These are phyloP conservation scores for Taphrina populina DNA, from an alignment of 1,139 yeast species.

Conservation along the genomic window DNA sequence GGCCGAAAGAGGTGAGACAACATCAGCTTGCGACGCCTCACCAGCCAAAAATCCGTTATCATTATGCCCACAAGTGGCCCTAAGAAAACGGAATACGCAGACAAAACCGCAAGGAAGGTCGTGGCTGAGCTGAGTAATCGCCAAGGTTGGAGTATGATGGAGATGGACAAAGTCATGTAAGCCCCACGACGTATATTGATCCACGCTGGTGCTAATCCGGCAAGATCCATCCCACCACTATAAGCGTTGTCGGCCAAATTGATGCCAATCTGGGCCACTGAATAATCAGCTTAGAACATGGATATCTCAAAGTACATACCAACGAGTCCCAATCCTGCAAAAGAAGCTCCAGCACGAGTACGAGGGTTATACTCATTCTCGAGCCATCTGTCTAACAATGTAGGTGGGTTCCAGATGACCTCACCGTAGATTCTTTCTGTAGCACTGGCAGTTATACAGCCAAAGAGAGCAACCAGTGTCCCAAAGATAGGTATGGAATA, in stretches of 20 bases:
- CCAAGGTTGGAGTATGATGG: constrained; percentile 44
- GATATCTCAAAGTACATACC: constrained; percentile 62
- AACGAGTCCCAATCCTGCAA: constrained; percentile 73
- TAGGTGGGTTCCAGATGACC: constrained; percentile 83
- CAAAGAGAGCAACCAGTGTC: constrained; percentile 77
- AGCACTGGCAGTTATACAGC: constrained; percentile 82
- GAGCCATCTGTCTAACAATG: constrained; percentile 58
- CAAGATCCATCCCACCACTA: constrained; percentile 60
- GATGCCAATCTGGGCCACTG: constrained; percentile 32
- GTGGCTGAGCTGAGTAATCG: constrained; percentile 44
- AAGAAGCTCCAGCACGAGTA: constrained; percentile 75
- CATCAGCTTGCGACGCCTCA: constrained; percentile 47
- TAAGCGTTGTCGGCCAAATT: constrained; percentile 62
- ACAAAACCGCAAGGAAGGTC: constrained; percentile 44
- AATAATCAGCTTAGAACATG: constrained; percentile 48
- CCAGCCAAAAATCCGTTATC: constrained; percentile 38
- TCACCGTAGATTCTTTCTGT: constrained; percentile 67
- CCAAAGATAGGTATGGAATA: constrained; percentile 51
- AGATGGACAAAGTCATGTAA: constrained; percentile 17
- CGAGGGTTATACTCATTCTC: constrained; percentile 41
- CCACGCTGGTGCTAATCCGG: constrained; percentile 57
- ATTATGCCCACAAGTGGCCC: constrained; percentile 45
- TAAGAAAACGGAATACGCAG: constrained; percentile 46
- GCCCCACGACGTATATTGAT: constrained; percentile 51
- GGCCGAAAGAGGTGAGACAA: constrained; percentile 59